Evolutionary conservation across 805 yeast genomes (phyloP).

Genomic region (Candida ipomoeae): DNA sequence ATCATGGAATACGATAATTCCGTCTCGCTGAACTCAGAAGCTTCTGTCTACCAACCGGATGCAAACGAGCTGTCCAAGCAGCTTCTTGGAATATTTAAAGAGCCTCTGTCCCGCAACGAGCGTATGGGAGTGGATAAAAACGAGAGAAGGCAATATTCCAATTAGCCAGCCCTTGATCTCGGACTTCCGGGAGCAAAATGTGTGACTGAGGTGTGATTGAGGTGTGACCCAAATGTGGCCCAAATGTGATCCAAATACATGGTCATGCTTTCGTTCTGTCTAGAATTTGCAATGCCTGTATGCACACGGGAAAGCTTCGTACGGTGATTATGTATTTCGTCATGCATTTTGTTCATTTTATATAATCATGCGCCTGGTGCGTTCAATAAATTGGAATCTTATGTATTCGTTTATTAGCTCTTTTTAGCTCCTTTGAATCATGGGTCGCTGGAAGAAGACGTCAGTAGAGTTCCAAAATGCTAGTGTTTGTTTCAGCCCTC

Average conservation of each 20-base stretch:
- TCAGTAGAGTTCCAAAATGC: not conserved
- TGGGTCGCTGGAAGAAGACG: not conserved
- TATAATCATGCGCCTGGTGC: constrained; percentile 2
- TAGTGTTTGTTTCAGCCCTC: not conserved
- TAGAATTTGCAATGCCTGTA: too few relatives aligned
- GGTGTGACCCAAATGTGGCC: too few relatives aligned
- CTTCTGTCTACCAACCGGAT: constrained; percentile 10
- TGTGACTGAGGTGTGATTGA: too few relatives aligned
- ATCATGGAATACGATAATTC: constrained; percentile 47
- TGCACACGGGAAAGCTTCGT: not conserved
- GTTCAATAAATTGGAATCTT: not conserved
- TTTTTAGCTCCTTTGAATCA: not conserved
- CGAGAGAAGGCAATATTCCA: not conserved
- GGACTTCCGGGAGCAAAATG: not conserved
- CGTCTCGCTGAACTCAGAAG: constrained; percentile 10
- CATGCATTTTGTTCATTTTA: not conserved
- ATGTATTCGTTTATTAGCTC: not conserved
- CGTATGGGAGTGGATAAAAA: constrained; percentile 14
- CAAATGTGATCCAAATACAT: too few relatives aligned
- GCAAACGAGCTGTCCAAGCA: constrained; percentile 14
- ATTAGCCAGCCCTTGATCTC: not conserved
- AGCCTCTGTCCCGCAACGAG: constrained; percentile 16
- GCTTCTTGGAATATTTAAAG: constrained; percentile 14
- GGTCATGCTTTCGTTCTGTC: too few relatives aligned
- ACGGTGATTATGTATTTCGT: not conserved